phyloP scores from a whole-genome alignment of 106 monocot genomes.

The Gastrodia elata region DNA sequence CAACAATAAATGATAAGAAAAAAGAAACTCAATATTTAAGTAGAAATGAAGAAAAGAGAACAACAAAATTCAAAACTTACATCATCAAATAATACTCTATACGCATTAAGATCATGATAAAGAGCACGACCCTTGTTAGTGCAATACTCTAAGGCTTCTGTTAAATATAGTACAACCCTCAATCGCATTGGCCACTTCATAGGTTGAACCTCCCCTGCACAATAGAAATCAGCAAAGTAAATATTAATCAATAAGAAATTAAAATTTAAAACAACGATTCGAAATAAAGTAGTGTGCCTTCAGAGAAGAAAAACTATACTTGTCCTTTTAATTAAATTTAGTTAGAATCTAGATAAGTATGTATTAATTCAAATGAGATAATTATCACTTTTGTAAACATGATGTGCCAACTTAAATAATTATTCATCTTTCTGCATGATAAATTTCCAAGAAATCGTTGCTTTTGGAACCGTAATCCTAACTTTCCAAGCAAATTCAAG shows the following conservation, averaged over 20 bases:
- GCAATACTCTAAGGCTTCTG: conserved; percentile 47
- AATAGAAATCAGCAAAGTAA: background rate
- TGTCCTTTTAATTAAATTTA: background rate
- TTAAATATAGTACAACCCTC: conserved; percentile 29
- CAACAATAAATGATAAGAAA: conserved; percentile 3
- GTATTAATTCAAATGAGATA: background rate
- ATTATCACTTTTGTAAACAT: background rate
- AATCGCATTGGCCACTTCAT: conserved; percentile 44
- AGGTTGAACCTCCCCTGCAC: conserved; percentile 28
- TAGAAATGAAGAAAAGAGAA: background rate
- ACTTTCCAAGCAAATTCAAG: background rate
- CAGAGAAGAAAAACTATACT: background rate
- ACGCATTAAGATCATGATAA: conserved; percentile 48
- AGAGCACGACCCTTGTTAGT: conserved; percentile 29
- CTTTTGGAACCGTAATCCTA: background rate
- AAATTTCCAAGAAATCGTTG: background rate
- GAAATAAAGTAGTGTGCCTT: background rate
- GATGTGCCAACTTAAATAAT: background rate
- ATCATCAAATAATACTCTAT: conserved; percentile 38
- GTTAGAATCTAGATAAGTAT: background rate
- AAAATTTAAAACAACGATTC: background rate
- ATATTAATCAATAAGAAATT: background rate
- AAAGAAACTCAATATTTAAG: background rate
- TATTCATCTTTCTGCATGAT: background rate
- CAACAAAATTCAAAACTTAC: conserved; percentile 11